phyloP scores from a whole-genome alignment of 1,284 basidiomycete genomes.

The Leccinum fallax region DNA sequence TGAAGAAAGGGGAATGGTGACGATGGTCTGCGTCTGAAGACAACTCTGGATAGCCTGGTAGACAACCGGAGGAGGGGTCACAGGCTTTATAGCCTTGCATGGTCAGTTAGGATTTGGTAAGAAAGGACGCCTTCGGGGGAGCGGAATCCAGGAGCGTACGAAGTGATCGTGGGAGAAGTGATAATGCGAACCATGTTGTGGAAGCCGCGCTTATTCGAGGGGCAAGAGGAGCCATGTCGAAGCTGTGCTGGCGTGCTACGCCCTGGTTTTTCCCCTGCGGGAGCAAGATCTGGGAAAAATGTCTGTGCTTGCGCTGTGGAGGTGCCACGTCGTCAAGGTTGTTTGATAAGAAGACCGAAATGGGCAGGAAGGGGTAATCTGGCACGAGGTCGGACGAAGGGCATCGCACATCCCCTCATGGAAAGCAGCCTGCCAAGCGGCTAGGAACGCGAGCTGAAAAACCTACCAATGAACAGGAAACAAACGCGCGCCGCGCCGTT shows the following conservation, averaged over 20 bases:
- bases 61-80: constrained; percentile 5
- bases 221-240: constrained; percentile 15
- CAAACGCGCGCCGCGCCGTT: constrained; percentile 10
- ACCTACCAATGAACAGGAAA: constrained; percentile 14
- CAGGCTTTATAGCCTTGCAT: constrained; percentile 34
- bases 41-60: background rate
- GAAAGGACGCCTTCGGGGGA: constrained; percentile 32
- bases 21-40: constrained; percentile 1
- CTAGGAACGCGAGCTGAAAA: constrained; percentile 24
- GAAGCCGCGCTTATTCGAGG: constrained; percentile 1
- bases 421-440: constrained; percentile 18
- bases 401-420: constrained; percentile 29
- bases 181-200: constrained; percentile 17
- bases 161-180: constrained; percentile 40
- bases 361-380: constrained; percentile 27
- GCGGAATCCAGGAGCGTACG: constrained; percentile 30
- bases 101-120: constrained; percentile 34
- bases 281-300: constrained; percentile 18
- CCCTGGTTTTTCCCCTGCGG: constrained; percentile 35
- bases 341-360: constrained; percentile 32
- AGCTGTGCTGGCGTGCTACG: constrained; percentile 27
- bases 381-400: constrained; percentile 32
- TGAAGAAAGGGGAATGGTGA: background rate
- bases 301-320: constrained; percentile 19
- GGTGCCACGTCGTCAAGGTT: constrained; percentile 33